phyloP scores from a whole-genome alignment of 371 early-diverging fungal species.

The Apophysomyces elegans region DNA sequence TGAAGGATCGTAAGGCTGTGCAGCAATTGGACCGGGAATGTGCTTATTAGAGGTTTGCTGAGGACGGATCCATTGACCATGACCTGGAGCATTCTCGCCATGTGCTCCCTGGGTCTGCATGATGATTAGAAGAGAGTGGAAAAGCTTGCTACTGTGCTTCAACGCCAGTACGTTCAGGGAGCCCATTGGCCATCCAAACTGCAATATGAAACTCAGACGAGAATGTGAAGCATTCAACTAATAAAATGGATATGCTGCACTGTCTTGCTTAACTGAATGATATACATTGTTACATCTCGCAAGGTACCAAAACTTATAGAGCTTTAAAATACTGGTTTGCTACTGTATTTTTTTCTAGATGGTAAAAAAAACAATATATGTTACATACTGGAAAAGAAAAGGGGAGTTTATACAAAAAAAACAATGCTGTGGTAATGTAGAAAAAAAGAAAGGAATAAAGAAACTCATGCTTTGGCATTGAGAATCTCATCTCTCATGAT shows the following conservation, averaged over 20 bases:
- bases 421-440: no score
- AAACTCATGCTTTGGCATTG: not conserved
- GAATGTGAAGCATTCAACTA: no score
- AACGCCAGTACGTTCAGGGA: not conserved
- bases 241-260: no score
- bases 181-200: not conserved
- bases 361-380: not conserved
- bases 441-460: not conserved
- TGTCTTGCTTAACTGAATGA: no score
- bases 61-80: not conserved
- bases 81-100: not conserved
- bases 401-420: not conserved
- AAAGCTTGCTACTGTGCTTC: not conserved
- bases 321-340: no score
- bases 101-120: not conserved
- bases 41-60: not conserved
- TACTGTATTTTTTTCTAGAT: no score
- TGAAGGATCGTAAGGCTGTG: not conserved
- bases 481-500: not conserved
- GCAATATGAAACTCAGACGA: conserved; percentile 2
- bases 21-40: not conserved
- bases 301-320: no score
- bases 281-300: no score
- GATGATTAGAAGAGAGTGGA: not conserved
- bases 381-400: not conserved